Base-by-base conservation (phyloP, 768 basidiomycete genomes). In the Kwoniella heveanensis region DNA sequence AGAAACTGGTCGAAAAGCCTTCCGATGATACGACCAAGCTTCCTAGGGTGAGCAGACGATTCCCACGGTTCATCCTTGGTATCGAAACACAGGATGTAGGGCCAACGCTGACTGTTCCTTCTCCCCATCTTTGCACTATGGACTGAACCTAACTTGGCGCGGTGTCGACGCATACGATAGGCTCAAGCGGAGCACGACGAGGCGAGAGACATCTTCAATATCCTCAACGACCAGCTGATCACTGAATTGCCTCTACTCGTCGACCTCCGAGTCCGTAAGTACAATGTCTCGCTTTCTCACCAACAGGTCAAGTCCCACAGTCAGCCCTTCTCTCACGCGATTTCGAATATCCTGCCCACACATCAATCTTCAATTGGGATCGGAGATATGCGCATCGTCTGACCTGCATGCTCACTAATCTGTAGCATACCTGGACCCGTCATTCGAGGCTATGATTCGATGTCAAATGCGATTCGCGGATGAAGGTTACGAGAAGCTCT, bases 391-490 rank as follows among this genome's bases (percentile, higher is more conserved):
- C 19, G 27, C 32, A 1, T 24, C 13, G 29, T 49, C 0, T 47
- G 10, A 51, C 21, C 8, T 7, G 32, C 32, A 36, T 36, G 13
- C 24, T 3, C 54, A 13, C 19, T n/a, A n/a, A n/a, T n/a, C n/a
- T 17, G 19, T 50, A 80, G 79, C 96, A 0, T 99, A 91, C 84
- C 94, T 98, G 67, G 96, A 98, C 79, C 96, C 96, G 4, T 93
- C 90, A 70, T 98, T 98, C 78, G 96, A 98, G 81, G 91, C 95
- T 50, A 98, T 98, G 95, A 74, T 83, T 55, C 86, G 96, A 29
- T 91, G 96, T 87, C 96, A 99, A 76, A 87, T 90, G 76, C 93
- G 94, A 76, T 98, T 98, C 77, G 94, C 95, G 0, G 92, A 97
- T 79, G 95, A 99, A 72, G 94, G 95, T 0, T 98, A 99, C 78